A percentile compares a stretch with the other conserved stretches of the same genome.
Evolutionary conservation across 2,329 filamentous ascomycete species (phyloP).

Genomic region (Hypomyces rosellus): DNA sequence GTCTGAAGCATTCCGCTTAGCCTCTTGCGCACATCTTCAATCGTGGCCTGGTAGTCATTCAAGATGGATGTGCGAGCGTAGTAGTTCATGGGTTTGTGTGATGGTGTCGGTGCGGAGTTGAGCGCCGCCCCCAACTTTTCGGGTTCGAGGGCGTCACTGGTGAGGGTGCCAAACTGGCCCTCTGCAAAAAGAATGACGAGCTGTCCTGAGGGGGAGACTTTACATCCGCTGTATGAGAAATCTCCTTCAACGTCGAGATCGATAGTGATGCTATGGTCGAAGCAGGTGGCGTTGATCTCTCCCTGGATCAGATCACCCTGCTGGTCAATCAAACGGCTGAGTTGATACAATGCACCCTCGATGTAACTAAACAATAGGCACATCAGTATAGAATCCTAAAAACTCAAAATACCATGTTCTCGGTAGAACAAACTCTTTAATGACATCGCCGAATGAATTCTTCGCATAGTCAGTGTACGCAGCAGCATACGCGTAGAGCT

Average conservation of each 20-base stretch:
- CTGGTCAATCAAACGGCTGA: no score
- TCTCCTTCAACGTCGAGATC: conserved; percentile 38
- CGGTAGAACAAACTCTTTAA: no score
- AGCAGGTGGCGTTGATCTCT: no score
- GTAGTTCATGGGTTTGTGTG: conserved; percentile 32
- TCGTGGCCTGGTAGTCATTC: conserved; percentile 36
- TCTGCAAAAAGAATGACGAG: conserved; percentile 44
- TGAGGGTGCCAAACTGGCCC: conserved; percentile 39
- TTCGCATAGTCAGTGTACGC: no score
- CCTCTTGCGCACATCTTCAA: conserved; percentile 31
- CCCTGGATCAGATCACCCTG: no score
- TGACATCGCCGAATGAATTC: no score
- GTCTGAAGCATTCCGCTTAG: conserved; percentile 24
- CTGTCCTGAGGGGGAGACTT: conserved; percentile 35
- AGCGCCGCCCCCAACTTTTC: conserved; percentile 37
- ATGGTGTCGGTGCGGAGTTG: conserved; percentile 34
- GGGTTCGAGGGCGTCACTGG: conserved; percentile 30
- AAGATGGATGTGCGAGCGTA: conserved; percentile 35
- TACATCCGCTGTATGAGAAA: conserved; percentile 38
- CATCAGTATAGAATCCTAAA: no score
- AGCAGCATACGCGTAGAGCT: no score
- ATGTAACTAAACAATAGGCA: no score
- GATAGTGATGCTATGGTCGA: conserved; percentile 24
- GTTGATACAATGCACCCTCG: no score
- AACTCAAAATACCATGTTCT: no score